Base-by-base conservation (phyloP, 768 basidiomycete species). In the Collybiopsis confluens region DNA sequence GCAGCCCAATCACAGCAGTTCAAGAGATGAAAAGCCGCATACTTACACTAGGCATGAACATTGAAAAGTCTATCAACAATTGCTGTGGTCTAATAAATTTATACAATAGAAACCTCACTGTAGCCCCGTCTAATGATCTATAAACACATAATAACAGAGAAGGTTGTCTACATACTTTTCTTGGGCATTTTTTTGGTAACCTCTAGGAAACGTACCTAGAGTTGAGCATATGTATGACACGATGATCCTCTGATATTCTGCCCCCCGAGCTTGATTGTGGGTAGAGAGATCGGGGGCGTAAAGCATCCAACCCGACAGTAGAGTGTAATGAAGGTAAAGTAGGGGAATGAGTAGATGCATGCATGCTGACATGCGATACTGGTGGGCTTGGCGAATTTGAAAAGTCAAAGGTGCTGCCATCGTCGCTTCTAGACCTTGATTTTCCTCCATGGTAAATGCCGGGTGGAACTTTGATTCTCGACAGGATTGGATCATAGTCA, bases 151-250 rank as follows among this genome's bases (percentile, higher is more conserved):
- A n/a, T n/a, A n/a, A n/a, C n/a, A n/a, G n/a, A n/a, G n/a, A n/a
- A n/a, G n/a, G n/a, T n/a, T n/a, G n/a, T n/a, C n/a, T n/a, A n/a
- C n/a, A n/a, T n/a, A n/a, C n/a, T n/a, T n/a, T 13, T 33, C 30
- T 33, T 33, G 30, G 30, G n/a, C n/a, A n/a, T n/a, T 33, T 6
- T 33, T 33, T 33, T 33, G 30, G 13, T 33, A n/a, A n/a, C n/a
- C n/a, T 33, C 20, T 52, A 52, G n/a, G 50, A 41, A 38, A 70
- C 62, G 43, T 68, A 67, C 41, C 68, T 65, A 38, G 72, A 71
- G 57, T 85, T 84, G 49, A 83, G 64, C 73, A 82, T 79, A 58
- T 77, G 76, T 52, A 83, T 83, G 54, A 85, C 70, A 26, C 83
- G 73, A 62, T 83, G 77, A 61, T 83, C 82, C 67, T 85, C 82